Conservation (phyloP, 345 rosid genomes). For the Odontarrhena argentea region DNA sequence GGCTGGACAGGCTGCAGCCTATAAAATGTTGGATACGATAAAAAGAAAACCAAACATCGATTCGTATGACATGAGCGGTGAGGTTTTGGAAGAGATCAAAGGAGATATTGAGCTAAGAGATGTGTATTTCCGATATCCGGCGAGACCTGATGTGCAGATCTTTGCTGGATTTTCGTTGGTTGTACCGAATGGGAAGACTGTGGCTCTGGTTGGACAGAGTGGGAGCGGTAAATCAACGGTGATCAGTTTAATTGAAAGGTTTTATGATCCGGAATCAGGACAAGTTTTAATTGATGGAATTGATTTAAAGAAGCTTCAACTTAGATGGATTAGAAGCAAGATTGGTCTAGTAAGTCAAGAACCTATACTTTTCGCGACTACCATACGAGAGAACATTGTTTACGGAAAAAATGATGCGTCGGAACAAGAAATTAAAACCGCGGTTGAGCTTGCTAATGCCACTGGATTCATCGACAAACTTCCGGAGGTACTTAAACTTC, state of each 20-base stretch:
- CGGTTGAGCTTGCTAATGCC: too few relatives aligned
- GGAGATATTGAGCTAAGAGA: constrained; percentile 44
- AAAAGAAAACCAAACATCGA: constrained; percentile 41
- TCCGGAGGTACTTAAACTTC: too few relatives aligned
- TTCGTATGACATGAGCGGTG: constrained; percentile 33
- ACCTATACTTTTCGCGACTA: constrained; percentile 40
- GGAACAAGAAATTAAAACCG: too few relatives aligned
- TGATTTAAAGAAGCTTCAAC: constrained; percentile 40
- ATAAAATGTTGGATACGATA: constrained; percentile 45
- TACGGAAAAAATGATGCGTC: constrained; percentile 15
- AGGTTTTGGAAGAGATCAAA: constrained; percentile 29
- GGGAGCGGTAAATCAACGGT: constrained; percentile 54
- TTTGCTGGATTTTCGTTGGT: constrained; percentile 44
- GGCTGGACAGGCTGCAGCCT: constrained; percentile 49
- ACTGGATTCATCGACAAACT: too few relatives aligned
- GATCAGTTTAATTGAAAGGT: constrained; percentile 46
- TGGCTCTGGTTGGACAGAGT: constrained; percentile 52
- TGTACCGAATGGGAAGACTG: constrained; percentile 38
- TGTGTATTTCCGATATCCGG: constrained; percentile 43
- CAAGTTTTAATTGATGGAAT: constrained; percentile 43
- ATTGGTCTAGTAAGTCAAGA: constrained; percentile 49
- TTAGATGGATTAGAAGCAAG: constrained; percentile 43
- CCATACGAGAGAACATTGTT: constrained; percentile 41
- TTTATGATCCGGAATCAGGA: constrained; percentile 47
- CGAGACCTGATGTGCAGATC: constrained; percentile 44